These are phyloP conservation scores for Fragaria nilgerrensis DNA, from an alignment of 306 rosid genomes.

Conservation along the genomic window DNA sequence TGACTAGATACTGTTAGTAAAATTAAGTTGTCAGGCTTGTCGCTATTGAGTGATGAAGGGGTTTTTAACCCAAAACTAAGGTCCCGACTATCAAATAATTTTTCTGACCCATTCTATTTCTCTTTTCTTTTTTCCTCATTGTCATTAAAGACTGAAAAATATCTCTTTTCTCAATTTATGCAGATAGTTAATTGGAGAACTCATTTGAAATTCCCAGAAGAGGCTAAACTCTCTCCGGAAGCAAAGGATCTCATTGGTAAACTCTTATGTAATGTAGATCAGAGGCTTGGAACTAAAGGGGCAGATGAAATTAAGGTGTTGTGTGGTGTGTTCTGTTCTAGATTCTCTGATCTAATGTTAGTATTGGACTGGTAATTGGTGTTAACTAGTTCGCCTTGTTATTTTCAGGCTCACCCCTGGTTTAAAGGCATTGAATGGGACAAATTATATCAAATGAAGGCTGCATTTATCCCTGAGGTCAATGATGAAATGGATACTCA, in stretches of 20 bases:
- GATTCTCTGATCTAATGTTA: slow-evolving; percentile 29
- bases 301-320: slow-evolving; percentile 98
- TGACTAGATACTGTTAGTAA: not conserved
- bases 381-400: slow-evolving; percentile 29
- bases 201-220: slow-evolving; percentile 96
- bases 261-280: slow-evolving; percentile 91
- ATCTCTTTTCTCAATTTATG: slow-evolving; percentile 24
- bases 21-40: not conserved
- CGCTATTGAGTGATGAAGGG: not conserved
- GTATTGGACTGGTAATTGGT: slow-evolving; percentile 29
- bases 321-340: slow-evolving; percentile 64
- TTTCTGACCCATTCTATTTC: not conserved
- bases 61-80: not conserved
- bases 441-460: slow-evolving; percentile 81
- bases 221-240: slow-evolving; percentile 84
- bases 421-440: slow-evolving; percentile 94
- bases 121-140: slow-evolving; percentile 5
- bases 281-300: slow-evolving; percentile 96
- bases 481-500: slow-evolving; percentile 96
- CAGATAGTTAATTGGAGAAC: slow-evolving; percentile 99
- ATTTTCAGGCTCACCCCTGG: slow-evolving; percentile 89
- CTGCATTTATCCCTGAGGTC: slow-evolving; percentile 99
- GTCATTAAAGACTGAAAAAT: slow-evolving; percentile 18
- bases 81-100: not conserved
- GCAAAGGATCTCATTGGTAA: slow-evolving; percentile 87